phyloP scores from a whole-genome alignment of 257 asterid species.

The Lycium ferocissimum region DNA sequence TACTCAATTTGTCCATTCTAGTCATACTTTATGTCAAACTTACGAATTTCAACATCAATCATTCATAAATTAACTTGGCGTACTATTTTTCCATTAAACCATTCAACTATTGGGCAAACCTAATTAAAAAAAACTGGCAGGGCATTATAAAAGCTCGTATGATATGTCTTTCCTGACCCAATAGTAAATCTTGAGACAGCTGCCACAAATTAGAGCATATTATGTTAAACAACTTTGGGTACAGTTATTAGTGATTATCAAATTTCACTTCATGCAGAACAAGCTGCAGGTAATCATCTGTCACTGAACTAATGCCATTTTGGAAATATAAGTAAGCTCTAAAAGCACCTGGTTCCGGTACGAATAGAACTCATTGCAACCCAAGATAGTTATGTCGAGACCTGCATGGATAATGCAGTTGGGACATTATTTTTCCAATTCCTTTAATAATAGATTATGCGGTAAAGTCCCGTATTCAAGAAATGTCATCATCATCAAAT shows the following conservation, averaged over 20 bases:
- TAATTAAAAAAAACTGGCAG: not conserved
- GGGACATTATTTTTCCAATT: conserved; percentile 38
- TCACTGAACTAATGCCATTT: not conserved
- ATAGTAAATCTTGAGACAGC: conserved; percentile 3
- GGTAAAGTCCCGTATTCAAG: not conserved
- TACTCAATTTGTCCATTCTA: not conserved
- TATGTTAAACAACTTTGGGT: not conserved
- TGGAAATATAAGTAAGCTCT: not conserved
- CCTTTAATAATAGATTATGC: not conserved
- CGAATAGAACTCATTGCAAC: conserved; percentile 94
- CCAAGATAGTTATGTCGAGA: conserved; percentile 86
- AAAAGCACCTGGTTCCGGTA: conserved; percentile 81
- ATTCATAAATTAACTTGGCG: not conserved
- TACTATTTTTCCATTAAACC: not conserved
- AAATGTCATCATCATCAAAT: conserved; percentile 22
- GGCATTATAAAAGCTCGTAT: not conserved
- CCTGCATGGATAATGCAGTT: conserved; percentile 71
- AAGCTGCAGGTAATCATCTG: not conserved
- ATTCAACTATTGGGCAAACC: conserved; percentile 8
- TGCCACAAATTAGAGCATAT: not conserved
- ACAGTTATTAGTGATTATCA: not conserved
- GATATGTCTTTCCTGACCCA: not conserved
- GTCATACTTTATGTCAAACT: not conserved
- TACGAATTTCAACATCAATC: not conserved
- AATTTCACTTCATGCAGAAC: not conserved